Conservation (phyloP, 305 asterid species). For the Fraxinus nigra region DNA sequence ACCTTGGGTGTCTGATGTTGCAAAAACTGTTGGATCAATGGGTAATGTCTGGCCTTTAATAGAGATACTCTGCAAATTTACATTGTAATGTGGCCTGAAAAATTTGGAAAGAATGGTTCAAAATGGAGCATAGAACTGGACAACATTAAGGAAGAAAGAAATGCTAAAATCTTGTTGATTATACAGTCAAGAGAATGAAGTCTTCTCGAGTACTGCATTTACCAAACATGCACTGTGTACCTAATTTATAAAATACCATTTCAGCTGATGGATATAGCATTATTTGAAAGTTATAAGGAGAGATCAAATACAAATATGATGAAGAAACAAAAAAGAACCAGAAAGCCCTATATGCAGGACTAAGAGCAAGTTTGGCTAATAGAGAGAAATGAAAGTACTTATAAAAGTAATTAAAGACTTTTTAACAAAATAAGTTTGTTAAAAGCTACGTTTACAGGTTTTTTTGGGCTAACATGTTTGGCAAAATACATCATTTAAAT, state of each 20-base stretch:
- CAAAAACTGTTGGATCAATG: constrained; percentile 55
- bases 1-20: constrained; percentile 56
- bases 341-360: not conserved
- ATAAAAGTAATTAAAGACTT: not conserved
- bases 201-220: not conserved
- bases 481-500: not conserved
- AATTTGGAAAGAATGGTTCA: constrained; percentile 4
- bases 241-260: not conserved
- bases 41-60: constrained; percentile 62
- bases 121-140: not conserved
- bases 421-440: not conserved
- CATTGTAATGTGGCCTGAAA: constrained; percentile 84
- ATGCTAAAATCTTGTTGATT: not conserved
- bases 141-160: not conserved
- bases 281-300: not conserved
- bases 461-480: not conserved
- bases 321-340: not conserved
- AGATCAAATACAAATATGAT: not conserved
- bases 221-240: not conserved
- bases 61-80: constrained; percentile 64
- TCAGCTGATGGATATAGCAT: not conserved
- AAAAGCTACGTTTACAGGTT: not conserved
- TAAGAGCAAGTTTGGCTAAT: not conserved
- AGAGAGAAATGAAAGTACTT: not conserved
- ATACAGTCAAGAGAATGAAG: not conserved